Percentiles rank a stretch among this genome's conserved stretches.
Conservation (phyloP, 768 basidiomycete genomes). For the Hypholoma sublateritium region DNA sequence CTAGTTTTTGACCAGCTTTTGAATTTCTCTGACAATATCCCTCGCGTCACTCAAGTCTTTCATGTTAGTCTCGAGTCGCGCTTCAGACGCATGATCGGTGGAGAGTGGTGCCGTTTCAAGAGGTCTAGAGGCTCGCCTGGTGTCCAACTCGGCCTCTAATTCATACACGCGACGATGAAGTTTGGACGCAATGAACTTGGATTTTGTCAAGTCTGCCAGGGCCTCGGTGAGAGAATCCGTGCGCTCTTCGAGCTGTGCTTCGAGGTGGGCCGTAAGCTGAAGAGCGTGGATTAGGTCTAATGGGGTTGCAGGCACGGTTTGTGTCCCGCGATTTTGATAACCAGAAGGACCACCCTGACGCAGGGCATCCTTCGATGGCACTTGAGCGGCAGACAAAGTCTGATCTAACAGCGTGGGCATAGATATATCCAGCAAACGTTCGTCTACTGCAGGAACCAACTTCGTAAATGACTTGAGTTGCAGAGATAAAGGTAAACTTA, state of each 20-base stretch:
- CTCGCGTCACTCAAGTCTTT: neutral
- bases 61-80: neutral
- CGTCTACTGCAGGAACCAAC: conserved; percentile 18
- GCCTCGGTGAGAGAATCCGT: conserved; percentile 6
- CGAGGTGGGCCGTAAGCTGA: conserved; percentile 4
- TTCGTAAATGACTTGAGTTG: neutral
- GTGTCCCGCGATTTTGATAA: neutral
- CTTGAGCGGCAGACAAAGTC: neutral
- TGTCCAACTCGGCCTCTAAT: neutral
- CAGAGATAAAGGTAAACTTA: neutral
- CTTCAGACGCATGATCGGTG: neutral
- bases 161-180: neutral
- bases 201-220: conserved; percentile 4
- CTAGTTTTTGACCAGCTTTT: neutral
- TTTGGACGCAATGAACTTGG: conserved; percentile 1
- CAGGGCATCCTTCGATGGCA: too few relatives aligned
- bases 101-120: neutral
- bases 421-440: conserved; percentile 24
- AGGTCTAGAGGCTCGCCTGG: neutral
- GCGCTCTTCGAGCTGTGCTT: conserved; percentile 10
- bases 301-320: neutral
- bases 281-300: neutral
- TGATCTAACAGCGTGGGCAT: conserved; percentile 10
- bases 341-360: neutral
- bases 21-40: neutral